Percentiles rank a stretch among this genome's conserved stretches.
Conservation (phyloP, 2,329 filamentous ascomycete species). For the Phaeoacremonium minimum region DNA sequence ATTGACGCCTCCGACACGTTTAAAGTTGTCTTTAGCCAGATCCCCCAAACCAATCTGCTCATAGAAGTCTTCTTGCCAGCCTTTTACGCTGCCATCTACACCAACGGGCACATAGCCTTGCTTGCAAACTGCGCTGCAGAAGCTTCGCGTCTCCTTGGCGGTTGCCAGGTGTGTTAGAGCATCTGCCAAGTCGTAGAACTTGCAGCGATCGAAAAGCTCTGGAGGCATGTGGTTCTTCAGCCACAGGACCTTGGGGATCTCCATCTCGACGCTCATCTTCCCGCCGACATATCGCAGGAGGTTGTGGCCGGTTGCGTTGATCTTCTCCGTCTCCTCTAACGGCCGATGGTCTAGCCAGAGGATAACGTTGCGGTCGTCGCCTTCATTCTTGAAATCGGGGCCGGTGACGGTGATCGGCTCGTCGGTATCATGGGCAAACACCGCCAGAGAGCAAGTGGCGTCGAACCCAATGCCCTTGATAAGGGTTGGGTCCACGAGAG, state of each 20-base stretch:
- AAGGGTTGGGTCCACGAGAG: constrained; percentile 68
- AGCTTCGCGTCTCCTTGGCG: constrained; percentile 85
- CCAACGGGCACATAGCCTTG: constrained; percentile 96
- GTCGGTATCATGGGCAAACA: constrained; percentile 85
- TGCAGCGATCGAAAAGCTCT: constrained; percentile 85
- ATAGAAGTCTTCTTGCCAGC: constrained; percentile 96
- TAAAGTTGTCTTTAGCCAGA: constrained; percentile 80
- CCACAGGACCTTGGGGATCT: constrained; percentile 97
- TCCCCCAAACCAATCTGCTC: constrained; percentile 82
- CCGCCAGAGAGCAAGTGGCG: constrained; percentile 93
- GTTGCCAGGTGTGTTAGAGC: constrained; percentile 93
- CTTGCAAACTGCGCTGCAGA: constrained; percentile 95
- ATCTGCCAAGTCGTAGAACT: constrained; percentile 94
- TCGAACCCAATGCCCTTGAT: constrained; percentile 95
- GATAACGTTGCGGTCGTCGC: constrained; percentile 89
- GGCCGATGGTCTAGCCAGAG: constrained; percentile 97
- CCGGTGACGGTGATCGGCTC: constrained; percentile 89
- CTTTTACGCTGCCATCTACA: constrained; percentile 93
- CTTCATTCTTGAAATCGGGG: constrained; percentile 74
- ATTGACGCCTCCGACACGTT: constrained; percentile 89
- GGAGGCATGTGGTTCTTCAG: constrained; percentile 97
- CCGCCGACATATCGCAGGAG: constrained; percentile 93
- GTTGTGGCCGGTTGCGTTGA: constrained; percentile 90
- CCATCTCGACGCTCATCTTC: constrained; percentile 99
- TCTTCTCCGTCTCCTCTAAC: constrained; percentile 83